These are phyloP conservation scores for Chalciporus sphaerocephalus DNA, from an alignment of 768 basidiomycete species.

Conservation along the genomic window DNA sequence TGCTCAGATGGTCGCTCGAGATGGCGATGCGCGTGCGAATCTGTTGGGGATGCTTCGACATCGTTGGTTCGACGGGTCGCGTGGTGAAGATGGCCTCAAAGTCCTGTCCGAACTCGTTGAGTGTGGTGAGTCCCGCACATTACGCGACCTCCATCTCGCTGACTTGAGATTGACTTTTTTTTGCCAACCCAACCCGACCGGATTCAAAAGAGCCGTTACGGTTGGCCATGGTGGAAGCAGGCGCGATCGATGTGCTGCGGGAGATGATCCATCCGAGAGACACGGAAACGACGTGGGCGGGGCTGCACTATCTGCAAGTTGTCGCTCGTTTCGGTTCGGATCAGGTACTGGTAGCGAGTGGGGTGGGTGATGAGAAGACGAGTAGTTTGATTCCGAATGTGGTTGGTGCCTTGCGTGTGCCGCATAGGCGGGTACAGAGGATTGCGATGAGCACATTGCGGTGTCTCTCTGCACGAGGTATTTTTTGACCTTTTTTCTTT, in stretches of 20 bases:
- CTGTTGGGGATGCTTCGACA: conserved; percentile 22
- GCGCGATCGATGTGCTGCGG: conserved; percentile 9
- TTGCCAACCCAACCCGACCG: background rate
- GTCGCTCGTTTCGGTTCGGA: conserved; percentile 21
- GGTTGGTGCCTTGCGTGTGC: conserved; percentile 13
- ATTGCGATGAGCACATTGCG: conserved; percentile 13
- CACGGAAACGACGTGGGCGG: conserved; percentile 12
- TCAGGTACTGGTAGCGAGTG: conserved; percentile 1
- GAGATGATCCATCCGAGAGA: conserved; percentile 13
- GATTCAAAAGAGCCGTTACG: conserved; percentile 14
- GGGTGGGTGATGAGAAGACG: conserved; percentile 2
- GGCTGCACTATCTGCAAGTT: conserved; percentile 22
- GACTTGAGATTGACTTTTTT: too few species aligned
- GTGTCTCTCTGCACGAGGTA: conserved; percentile 16
- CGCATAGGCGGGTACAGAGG: conserved; percentile 15
- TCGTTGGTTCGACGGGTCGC: conserved; percentile 28
- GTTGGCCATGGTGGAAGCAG: conserved; percentile 11
- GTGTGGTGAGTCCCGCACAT: conserved; percentile 14
- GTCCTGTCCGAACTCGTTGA: conserved; percentile 16
- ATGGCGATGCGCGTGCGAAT: background rate
- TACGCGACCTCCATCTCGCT: too few species aligned
- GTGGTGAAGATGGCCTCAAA: conserved; percentile 24
- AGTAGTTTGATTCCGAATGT: conserved; percentile 9
- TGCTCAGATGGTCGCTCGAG: conserved; percentile 4
- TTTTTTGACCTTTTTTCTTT: background rate